Evolutionary conservation across 2,329 filamentous ascomycete genomes (phyloP).

Genomic region (Leptographium lundbergii): DNA sequence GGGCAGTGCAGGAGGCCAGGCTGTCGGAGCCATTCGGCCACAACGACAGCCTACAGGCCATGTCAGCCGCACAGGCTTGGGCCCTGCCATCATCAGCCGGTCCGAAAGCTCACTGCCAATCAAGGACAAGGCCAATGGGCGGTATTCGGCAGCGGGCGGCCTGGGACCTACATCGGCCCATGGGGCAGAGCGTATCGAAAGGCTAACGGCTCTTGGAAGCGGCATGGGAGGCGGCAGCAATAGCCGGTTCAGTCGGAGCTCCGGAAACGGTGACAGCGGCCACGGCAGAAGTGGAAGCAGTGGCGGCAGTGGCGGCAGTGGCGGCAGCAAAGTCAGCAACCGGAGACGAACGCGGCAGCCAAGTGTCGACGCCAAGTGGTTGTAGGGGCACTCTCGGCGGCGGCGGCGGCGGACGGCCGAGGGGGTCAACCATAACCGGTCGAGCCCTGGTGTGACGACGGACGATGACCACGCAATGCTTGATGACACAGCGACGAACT

Average conservation of each 20-base stretch:
- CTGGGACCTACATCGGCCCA: neutral
- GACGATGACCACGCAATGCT: neutral
- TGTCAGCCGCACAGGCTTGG: conserved; percentile 17
- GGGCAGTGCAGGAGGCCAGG: neutral
- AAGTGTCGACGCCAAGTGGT: conserved; percentile 12
- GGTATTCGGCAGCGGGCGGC: conserved; percentile 1
- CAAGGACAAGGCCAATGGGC: conserved; percentile 13
- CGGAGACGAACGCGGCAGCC: conserved; percentile 10
- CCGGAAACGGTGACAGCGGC: neutral
- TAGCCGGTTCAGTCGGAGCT: neutral
- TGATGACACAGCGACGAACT: neutral
- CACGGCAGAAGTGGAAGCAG: neutral
- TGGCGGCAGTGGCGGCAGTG: neutral
- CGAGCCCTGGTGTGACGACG: neutral
- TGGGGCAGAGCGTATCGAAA: conserved; percentile 3
- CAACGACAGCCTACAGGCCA: conserved; percentile 17
- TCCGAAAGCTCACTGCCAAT: conserved; percentile 15
- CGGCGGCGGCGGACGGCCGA: neutral
- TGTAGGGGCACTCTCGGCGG: conserved; percentile 7
- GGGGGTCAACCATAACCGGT: neutral
- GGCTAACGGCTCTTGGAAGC: conserved; percentile 7
- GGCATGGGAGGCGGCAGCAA: conserved; percentile 1
- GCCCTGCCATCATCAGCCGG: conserved; percentile 12
- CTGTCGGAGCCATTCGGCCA: conserved; percentile 14
- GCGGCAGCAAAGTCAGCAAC: neutral